Base-by-base conservation (phyloP, 768 basidiomycete species). In the Leucocoprinus leucothites region DNA sequence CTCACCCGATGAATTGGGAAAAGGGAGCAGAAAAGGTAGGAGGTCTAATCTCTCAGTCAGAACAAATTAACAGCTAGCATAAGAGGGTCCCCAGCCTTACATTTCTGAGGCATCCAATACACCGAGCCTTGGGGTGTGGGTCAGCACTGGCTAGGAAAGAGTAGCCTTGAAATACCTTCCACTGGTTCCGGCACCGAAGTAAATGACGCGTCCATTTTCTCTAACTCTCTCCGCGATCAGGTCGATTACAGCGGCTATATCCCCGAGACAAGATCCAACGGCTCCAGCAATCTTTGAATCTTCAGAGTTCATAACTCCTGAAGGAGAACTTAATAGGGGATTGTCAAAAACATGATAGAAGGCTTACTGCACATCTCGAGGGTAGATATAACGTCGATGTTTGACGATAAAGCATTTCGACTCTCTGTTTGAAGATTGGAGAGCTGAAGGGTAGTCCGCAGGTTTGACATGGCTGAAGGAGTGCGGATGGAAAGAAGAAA, bases 151-250 rank as follows among this genome's bases (percentile, higher is more conserved):
- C n/a, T 21, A 14, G 28, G 11, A 11, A 31, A 7, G 28, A 42
- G 9, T 42, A 35, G 40, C 21, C 19, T 3, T 16, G 31, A 25
- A 58, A 28, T 41, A 69, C 71, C 70, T 64, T 36, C 71, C 71
- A 22, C 70, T 71, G 8, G 65, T 67, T n/a, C 71, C 71, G 3
- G 71, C 70, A 31, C 71, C 71, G 57, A 72, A 66, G 53, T 71
- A 71, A 22, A 73, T 40, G 19, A 73, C 57, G 28, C 71, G 63
- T 22, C 71, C 71, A 24, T 65, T 64, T 13, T 63, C 48, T 44
- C 54, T 56, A 31, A 70, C 61, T 16, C 69, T 59, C 19, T 64
- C 63, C 4, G 63, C 63, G 43, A 70, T 69, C 3, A 60, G 52
- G 56, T 71, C 70, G 24, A 73, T 67, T 9, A 62, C 59, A 5